phyloP scores from a whole-genome alignment of 345 rosid species.

The Dovyalis caffra region DNA sequence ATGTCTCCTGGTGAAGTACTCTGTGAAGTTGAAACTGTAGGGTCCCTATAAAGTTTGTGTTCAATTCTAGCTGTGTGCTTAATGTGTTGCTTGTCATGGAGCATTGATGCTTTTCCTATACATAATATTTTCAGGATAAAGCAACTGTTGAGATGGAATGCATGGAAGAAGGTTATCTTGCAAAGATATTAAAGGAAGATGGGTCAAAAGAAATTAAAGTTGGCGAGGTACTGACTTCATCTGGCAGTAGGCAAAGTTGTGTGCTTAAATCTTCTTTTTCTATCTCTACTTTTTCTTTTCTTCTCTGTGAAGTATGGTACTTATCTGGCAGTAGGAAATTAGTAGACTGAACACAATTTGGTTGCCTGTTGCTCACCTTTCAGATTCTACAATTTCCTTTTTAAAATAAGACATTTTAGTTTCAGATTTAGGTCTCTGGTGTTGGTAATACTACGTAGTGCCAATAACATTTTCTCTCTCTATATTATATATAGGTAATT shows the following conservation, averaged over 20 bases:
- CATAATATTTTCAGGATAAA: constrained; percentile 61
- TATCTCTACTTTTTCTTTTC: not conserved
- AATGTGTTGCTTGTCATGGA: constrained; percentile 6
- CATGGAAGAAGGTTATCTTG: constrained; percentile 98
- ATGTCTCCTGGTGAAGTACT: constrained; percentile 89
- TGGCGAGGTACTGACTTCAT: constrained; percentile 66
- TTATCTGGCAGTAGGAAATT: not conserved
- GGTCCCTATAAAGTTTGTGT: constrained; percentile 18
- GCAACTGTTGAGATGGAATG: constrained; percentile 99
- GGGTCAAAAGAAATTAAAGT: constrained; percentile 94
- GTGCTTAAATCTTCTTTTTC: not conserved
- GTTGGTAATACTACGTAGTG: not conserved
- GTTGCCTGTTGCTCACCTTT: constrained; percentile 1
- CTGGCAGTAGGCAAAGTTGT: not conserved
- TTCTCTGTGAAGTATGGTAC: not conserved
- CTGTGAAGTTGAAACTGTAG: constrained; percentile 98
- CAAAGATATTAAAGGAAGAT: constrained; percentile 81
- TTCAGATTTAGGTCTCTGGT: not conserved
- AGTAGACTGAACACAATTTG: not conserved
- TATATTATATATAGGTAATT: constrained; percentile 48
- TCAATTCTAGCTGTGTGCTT: constrained; percentile 11
- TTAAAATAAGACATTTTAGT: not conserved
- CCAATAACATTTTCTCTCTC: constrained; percentile 1
- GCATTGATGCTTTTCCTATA: constrained; percentile 4
- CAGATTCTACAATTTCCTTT: not conserved